These are phyloP conservation scores for Paramecium primaurelia DNA, from an alignment of 73 alveolate species.

Conservation along the genomic window DNA sequence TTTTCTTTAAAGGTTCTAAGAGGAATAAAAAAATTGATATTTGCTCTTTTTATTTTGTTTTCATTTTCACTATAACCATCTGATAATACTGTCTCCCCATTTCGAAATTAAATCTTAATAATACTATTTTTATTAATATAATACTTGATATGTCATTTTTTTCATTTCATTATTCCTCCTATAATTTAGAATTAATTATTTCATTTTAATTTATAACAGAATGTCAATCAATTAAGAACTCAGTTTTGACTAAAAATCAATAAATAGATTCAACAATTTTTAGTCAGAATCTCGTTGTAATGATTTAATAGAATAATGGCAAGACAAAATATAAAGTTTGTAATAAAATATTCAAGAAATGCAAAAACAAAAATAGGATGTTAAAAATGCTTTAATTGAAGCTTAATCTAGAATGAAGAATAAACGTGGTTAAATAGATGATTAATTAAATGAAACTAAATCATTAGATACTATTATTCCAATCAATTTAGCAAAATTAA, in stretches of 20 bases:
- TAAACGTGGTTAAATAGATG: neutral
- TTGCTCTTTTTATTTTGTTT: neutral
- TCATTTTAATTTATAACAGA: constrained; percentile 19
- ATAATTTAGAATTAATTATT: neutral
- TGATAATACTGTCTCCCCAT: neutral
- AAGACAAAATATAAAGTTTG: neutral
- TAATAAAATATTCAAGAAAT: neutral
- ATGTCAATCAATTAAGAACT: neutral
- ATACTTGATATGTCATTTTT: neutral
- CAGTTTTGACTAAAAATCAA: neutral
- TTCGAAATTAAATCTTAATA: neutral
- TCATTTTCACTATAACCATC: neutral
- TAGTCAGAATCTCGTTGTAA: neutral
- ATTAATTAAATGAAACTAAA: neutral
- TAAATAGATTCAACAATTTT: neutral
- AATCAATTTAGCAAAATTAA: neutral
- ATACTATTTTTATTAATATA: neutral
- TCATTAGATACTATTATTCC: neutral
- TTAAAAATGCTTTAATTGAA: neutral
- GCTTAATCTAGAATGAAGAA: neutral
- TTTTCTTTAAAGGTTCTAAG: neutral
- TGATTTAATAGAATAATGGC: neutral
- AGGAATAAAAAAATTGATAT: neutral
- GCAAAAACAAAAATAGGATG: neutral
- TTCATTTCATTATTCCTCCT: constrained; percentile 17